Evolutionary conservation across 305 asterid species (phyloP).

Genomic region (Fraxinus sp.): DNA sequence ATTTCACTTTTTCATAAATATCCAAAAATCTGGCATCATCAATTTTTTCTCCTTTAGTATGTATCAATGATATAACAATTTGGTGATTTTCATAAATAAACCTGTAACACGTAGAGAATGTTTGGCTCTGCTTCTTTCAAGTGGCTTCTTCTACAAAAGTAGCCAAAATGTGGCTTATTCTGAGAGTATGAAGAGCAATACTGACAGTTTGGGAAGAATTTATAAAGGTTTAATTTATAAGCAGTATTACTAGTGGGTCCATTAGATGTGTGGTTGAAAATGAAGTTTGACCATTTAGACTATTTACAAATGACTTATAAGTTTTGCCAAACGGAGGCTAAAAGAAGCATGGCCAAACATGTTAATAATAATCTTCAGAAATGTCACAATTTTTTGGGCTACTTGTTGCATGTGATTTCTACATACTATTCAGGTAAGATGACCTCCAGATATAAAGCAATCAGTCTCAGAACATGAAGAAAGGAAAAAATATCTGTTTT

Average conservation of each 20-base stretch:
- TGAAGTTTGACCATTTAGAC: background rate
- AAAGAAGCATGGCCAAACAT: background rate
- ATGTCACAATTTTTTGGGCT: background rate
- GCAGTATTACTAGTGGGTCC: background rate
- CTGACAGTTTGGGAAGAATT: background rate
- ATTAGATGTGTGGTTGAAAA: background rate
- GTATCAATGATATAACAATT: background rate
- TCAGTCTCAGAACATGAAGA: conserved; percentile 2
- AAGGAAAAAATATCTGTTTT: conserved; percentile 5
- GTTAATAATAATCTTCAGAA: background rate
- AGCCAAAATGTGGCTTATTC: background rate
- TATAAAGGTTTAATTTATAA: background rate
- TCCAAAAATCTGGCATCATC: background rate
- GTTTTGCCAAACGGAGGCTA: background rate
- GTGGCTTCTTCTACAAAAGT: background rate
- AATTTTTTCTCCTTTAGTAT: background rate
- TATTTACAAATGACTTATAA: background rate
- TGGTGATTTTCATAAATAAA: background rate
- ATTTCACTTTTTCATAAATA: background rate
- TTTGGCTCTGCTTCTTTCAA: background rate
- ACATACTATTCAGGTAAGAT: background rate
- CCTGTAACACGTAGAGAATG: background rate
- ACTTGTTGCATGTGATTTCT: background rate
- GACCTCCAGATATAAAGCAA: background rate
- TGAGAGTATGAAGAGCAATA: background rate